A percentile compares a stretch with the other conserved stretches of the same genome.
phyloP scores from a whole-genome alignment of 495 filamentous ascomycete genomes.

The Penicillium desertorum region DNA sequence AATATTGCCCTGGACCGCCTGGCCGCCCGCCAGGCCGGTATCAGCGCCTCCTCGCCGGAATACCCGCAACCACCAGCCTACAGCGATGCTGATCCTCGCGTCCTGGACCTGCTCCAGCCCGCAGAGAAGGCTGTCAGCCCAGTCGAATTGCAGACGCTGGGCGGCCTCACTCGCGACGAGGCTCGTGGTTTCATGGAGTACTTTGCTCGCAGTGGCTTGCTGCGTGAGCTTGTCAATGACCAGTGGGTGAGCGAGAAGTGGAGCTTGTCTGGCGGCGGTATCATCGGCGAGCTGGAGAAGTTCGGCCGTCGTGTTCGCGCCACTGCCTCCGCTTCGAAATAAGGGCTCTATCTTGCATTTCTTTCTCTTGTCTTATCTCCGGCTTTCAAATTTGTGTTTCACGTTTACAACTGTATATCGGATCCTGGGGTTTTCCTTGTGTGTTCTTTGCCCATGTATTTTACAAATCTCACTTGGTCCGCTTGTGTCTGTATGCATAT shows the following conservation, averaged over 20 bases:
- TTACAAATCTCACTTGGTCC: constrained; percentile 33
- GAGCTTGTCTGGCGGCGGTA: constrained; percentile 75
- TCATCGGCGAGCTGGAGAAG: constrained; percentile 80
- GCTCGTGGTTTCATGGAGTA: constrained; percentile 86
- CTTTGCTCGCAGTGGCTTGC: constrained; percentile 81
- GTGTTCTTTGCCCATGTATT: constrained; percentile 32
- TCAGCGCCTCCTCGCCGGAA: constrained; percentile 32
- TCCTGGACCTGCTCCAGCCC: constrained; percentile 51
- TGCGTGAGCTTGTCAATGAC: constrained; percentile 68
- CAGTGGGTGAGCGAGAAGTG: constrained; percentile 78
- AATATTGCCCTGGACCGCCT: constrained; percentile 61
- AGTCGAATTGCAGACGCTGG: constrained; percentile 57
- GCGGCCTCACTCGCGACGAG: constrained; percentile 70
- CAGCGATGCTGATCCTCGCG: constrained; percentile 64
- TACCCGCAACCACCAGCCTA: constrained; percentile 63
- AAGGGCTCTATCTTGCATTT: constrained; percentile 15
- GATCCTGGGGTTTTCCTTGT: constrained; percentile 20
- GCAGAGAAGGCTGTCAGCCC: constrained; percentile 34
- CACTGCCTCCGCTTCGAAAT: constrained; percentile 13
- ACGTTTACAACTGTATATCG: constrained; percentile 27
- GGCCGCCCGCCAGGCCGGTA: constrained; percentile 41
- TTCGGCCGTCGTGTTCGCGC: constrained; percentile 53
- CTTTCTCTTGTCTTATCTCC: constrained; percentile 8
- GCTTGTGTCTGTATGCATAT: constrained; percentile 41
- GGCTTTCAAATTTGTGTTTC: constrained; percentile 6